These are phyloP conservation scores for Saturnispora serradocipensis DNA, from an alignment of 805 yeast genomes.

Conservation along the genomic window DNA sequence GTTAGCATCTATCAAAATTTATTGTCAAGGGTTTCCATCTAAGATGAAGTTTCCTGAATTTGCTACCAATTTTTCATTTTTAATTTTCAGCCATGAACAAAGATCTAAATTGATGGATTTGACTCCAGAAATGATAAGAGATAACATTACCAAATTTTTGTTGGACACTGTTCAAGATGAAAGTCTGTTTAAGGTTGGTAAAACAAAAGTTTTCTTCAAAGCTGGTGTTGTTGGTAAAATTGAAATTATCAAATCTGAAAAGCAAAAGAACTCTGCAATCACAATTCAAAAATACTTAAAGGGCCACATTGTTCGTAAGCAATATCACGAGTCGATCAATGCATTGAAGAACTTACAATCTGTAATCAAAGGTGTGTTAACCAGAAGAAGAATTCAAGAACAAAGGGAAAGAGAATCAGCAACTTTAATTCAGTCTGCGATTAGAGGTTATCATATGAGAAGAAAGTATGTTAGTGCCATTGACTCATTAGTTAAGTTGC, in stretches of 20 bases:
- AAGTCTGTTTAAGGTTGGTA: conserved; percentile 77
- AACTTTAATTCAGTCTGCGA: conserved; percentile 55
- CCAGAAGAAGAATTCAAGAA: conserved; percentile 44
- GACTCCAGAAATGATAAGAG: conserved; percentile 4
- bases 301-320: conserved; percentile 51
- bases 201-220: conserved; percentile 87
- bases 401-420: conserved; percentile 59
- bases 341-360: conserved; percentile 54
- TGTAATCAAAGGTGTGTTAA: conserved; percentile 50
- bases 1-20: conserved; percentile 87
- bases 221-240: conserved; percentile 93
- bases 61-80: conserved; percentile 78
- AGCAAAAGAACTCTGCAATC: conserved; percentile 68
- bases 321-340: conserved; percentile 43
- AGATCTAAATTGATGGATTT: conserved; percentile 35
- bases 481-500: conserved; percentile 34
- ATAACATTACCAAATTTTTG: conserved; percentile 38
- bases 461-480: conserved; percentile 27
- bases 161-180: conserved; percentile 53
- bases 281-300: conserved; percentile 78
- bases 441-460: conserved; percentile 48
- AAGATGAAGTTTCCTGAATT: conserved; percentile 93
- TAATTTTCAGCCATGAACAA: conserved; percentile 53
- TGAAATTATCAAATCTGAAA: conserved; percentile 77
- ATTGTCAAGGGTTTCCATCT: conserved; percentile 97